Percentiles rank a stretch among this genome's conserved stretches.
Evolutionary conservation across 345 rosid species (phyloP).

Genomic region (Ricinus communis): DNA sequence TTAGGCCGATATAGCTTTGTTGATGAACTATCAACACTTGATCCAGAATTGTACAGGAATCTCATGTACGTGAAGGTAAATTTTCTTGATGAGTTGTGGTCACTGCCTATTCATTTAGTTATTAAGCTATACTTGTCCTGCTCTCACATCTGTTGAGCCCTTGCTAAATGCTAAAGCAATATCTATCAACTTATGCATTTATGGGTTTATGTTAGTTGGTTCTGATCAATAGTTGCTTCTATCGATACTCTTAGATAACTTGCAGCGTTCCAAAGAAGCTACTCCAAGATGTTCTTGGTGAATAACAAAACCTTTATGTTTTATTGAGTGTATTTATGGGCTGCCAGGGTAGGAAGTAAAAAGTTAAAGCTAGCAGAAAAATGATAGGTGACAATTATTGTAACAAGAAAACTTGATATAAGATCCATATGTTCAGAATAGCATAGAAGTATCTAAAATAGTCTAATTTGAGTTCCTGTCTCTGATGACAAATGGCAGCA

Average conservation of each 20-base stretch:
- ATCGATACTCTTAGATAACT: background rate
- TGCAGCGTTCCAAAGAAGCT: background rate
- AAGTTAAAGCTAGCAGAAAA: background rate
- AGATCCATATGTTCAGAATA: background rate
- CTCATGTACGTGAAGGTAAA: constrained; percentile 97
- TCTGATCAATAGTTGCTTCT: background rate
- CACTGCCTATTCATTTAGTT: constrained; percentile 6
- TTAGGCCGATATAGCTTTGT: constrained; percentile 95
- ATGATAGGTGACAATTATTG: background rate
- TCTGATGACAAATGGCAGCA: background rate
- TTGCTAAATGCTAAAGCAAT: background rate
- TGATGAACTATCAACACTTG: constrained; percentile 93
- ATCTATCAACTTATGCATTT: constrained; percentile 5
- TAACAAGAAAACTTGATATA: background rate
- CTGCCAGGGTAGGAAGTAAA: background rate
- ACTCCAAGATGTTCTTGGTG: background rate
- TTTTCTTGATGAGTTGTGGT: constrained; percentile 5
- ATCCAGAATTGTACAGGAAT: constrained; percentile 88
- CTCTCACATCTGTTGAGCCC: background rate
- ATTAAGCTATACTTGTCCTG: background rate
- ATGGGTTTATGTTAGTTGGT: background rate
- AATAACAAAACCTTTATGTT: background rate
- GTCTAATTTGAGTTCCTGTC: background rate
- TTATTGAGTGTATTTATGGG: background rate
- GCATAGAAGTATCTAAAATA: background rate